phyloP scores from a whole-genome alignment of 2,329 filamentous ascomycete species.

The Colletotrichum navitas region DNA sequence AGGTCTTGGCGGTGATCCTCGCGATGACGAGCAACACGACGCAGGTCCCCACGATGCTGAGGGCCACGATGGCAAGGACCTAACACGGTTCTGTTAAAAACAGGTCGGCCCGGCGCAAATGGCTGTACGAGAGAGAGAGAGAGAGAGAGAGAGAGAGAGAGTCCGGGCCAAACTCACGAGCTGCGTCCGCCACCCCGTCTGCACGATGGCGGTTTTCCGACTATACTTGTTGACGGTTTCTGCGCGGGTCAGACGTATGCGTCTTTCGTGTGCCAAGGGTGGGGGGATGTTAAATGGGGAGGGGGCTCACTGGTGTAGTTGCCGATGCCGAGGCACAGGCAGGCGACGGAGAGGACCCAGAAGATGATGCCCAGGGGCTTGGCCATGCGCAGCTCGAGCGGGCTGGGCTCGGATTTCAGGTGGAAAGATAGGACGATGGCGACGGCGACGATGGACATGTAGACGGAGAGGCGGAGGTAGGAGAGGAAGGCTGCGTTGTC shows the following conservation, averaged over 20 bases:
- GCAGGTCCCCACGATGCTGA: slow-evolving; percentile 75
- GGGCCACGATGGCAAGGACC: slow-evolving; percentile 72
- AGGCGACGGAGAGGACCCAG: slow-evolving; percentile 85
- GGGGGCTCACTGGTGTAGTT: slow-evolving; percentile 84
- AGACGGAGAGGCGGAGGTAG: slow-evolving; percentile 88
- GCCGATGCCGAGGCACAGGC: slow-evolving; percentile 79
- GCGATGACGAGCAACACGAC: slow-evolving; percentile 70
- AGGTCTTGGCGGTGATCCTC: slow-evolving; percentile 46
- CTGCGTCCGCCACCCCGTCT: slow-evolving; percentile 94
- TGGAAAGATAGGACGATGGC: slow-evolving; percentile 96
- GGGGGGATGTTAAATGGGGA: too few species aligned
- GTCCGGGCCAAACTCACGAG: slow-evolving; percentile 64
- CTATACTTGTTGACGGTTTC: slow-evolving; percentile 85
- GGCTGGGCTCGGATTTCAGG: slow-evolving; percentile 78
- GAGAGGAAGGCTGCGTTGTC: slow-evolving; percentile 77
- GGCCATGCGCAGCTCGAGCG: slow-evolving; percentile 80
- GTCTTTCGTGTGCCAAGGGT: too few species aligned
- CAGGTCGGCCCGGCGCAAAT: not conserved
- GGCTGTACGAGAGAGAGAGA: too few species aligned
- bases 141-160: too few species aligned
- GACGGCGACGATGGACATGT: slow-evolving; percentile 89
- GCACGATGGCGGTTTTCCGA: slow-evolving; percentile 83
- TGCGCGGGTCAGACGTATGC: slow-evolving; percentile 45
- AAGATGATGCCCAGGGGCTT: slow-evolving; percentile 89
- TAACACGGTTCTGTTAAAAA: slow-evolving; percentile 47